phyloP scores from a whole-genome alignment of 345 rosid species.

The Citrus sinensis region DVS_A1.0 CM039165.1:17681001-17681500 shows the following conservation, averaged over 20 bases:
- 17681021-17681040: background rate
- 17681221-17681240: conserved; percentile 9
- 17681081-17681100: background rate
- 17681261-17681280: background rate
- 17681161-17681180: no score
- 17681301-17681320: background rate
- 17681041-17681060: background rate
- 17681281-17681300: background rate
- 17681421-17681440: background rate
- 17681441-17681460: background rate
- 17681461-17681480: background rate
- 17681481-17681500: background rate
- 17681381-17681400: background rate
- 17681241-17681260: conserved; percentile 1
- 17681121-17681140: background rate
- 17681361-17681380: background rate
- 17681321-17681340: background rate
- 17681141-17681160: background rate
- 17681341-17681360: background rate
- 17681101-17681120: background rate
- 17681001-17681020: background rate
- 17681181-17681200: background rate
- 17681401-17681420: background rate
- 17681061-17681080: background rate
- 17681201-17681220: background rate